Evolutionary conservation across 192 early-diverging fungal genomes (phyloP).

Genomic region (Podila horticola): DNA sequence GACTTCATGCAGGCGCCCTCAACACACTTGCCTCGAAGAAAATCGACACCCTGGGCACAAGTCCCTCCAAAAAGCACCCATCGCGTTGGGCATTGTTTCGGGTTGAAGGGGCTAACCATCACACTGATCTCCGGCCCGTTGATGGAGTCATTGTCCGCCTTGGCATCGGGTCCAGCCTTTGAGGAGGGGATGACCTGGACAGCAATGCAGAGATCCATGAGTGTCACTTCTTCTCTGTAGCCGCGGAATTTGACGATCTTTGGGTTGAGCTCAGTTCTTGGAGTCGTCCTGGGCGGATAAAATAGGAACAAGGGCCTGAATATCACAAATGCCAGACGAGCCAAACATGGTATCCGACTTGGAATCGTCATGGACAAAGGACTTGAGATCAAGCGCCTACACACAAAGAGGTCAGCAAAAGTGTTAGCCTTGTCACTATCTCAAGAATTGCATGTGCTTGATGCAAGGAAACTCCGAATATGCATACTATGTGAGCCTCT

Average conservation of each 20-base stretch:
- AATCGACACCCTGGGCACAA: conserved; percentile 1
- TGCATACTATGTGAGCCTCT: background rate
- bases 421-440: too few species aligned
- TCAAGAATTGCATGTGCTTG: too few species aligned
- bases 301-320: background rate
- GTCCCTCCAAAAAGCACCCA: background rate
- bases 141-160: background rate
- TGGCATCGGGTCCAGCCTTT: background rate
- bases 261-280: background rate
- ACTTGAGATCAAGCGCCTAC: background rate
- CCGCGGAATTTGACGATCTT: background rate
- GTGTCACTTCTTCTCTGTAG: background rate
- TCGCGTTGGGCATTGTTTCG: background rate
- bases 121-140: background rate
- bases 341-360: background rate
- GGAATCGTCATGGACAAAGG: background rate
- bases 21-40: background rate
- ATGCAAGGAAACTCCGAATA: too few species aligned
- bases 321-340: conserved; percentile 1
- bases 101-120: background rate
- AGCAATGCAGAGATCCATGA: conserved; percentile 1
- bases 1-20: conserved; percentile 1
- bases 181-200: background rate
- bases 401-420: background rate
- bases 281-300: background rate